These are phyloP conservation scores for Tulasnella sp. DNA, from an alignment of 768 basidiomycete genomes.

Conservation along the genomic window DNA sequence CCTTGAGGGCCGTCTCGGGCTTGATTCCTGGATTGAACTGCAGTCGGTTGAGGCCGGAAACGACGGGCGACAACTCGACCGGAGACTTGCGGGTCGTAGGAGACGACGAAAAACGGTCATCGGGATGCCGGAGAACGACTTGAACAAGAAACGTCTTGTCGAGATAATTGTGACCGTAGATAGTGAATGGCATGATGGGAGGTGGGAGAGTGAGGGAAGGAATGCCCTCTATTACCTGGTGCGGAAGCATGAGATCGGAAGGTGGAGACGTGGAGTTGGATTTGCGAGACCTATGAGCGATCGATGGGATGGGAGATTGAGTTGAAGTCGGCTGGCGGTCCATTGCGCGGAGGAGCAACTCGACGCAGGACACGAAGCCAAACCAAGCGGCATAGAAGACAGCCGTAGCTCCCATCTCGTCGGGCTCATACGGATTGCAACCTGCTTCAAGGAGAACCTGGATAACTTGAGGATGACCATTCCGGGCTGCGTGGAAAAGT, in stretches of 20 bases:
- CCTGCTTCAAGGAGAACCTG: slow-evolving; percentile 68
- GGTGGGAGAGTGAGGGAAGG: slow-evolving; percentile 92
- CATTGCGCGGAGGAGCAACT: slow-evolving; percentile 41
- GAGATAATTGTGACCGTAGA: slow-evolving; percentile 93
- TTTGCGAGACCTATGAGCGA: slow-evolving; percentile 23
- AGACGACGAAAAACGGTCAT: slow-evolving; percentile 31
- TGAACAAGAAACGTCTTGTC: slow-evolving; percentile 79
- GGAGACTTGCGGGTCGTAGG: slow-evolving; percentile 18
- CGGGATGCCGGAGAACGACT: slow-evolving; percentile 61
- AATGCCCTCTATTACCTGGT: slow-evolving; percentile 70
- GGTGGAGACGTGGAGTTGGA: slow-evolving; percentile 17
- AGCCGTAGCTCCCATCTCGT: slow-evolving; percentile 75
- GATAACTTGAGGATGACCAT: slow-evolving; percentile 66
- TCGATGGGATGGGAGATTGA: slow-evolving; percentile 19
- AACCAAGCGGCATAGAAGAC: slow-evolving; percentile 97
- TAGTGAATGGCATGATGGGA: slow-evolving; percentile 94
- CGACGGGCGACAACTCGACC: slow-evolving; percentile 60
- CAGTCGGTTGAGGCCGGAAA: slow-evolving; percentile 36
- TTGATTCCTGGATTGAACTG: background rate
- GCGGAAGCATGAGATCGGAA: background rate
- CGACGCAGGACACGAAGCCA: slow-evolving; percentile 62
- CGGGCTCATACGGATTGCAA: slow-evolving; percentile 56
- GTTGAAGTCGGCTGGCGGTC: slow-evolving; percentile 23
- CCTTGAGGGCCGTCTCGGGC: slow-evolving; percentile 59
- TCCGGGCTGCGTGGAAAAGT: slow-evolving; percentile 84